Percentiles rank a stretch among this genome's conserved stretches.
Evolutionary conservation across 345 rosid genomes (phyloP).

Genomic region (thale cress (Arabidopsis thaliana)): TAIR10.1 NC_003075.7:13651001-13651500

Average conservation of each 20-base stretch:
- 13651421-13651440: background rate
- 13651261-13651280: constrained; percentile 35
- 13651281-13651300: background rate
- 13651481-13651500: background rate
- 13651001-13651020: background rate
- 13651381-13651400: background rate
- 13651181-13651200: background rate
- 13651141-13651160: constrained; percentile 2
- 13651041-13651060: constrained; percentile 68
- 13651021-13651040: constrained; percentile 45
- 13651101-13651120: constrained; percentile 10
- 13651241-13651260: constrained; percentile 2
- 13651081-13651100: constrained; percentile 44
- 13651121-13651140: constrained; percentile 4
- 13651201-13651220: background rate
- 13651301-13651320: background rate
- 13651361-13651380: background rate
- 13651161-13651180: background rate
- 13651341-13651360: background rate
- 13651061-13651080: constrained; percentile 61
- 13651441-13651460: background rate
- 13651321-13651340: constrained; percentile 12
- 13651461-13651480: background rate
- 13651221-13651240: constrained; percentile 23
- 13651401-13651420: background rate